Evolutionary conservation across 2,329 filamentous ascomycete species (phyloP).

Genomic region (Esteya vermicola): DNA sequence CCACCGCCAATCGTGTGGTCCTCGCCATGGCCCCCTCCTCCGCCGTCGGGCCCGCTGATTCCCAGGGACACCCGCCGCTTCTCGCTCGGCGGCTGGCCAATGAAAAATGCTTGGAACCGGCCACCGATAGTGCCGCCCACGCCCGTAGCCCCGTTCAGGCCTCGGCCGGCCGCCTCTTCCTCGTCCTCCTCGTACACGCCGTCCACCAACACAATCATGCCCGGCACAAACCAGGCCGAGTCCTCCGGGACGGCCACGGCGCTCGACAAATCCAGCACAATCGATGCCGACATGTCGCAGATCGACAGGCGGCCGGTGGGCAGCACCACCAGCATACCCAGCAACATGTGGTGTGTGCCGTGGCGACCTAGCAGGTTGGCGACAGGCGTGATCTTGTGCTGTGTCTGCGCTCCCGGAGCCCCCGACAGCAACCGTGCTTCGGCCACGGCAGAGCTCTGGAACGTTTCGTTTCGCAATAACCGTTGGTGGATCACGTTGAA

Average conservation of each 20-base stretch:
- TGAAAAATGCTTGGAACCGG: conserved; percentile 76
- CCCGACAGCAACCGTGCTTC: conserved; percentile 36
- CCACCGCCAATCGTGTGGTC: conserved; percentile 58
- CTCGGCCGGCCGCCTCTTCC: conserved; percentile 53
- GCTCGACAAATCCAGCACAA: conserved; percentile 68
- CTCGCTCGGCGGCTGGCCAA: conserved; percentile 86
- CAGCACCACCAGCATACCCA: conserved; percentile 68
- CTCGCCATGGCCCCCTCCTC: too few relatives aligned
- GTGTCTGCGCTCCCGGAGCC: conserved; percentile 37
- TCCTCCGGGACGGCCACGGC: conserved; percentile 72
- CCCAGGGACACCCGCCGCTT: conserved; percentile 68
- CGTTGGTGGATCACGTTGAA: conserved; percentile 90
- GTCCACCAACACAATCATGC: conserved; percentile 91
- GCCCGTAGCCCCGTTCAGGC: conserved; percentile 62
- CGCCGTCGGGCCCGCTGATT: conserved; percentile 44
- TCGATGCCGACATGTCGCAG: conserved; percentile 77
- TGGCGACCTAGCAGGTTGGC: conserved; percentile 62
- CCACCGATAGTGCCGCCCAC: conserved; percentile 88
- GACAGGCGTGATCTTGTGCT: conserved; percentile 82
- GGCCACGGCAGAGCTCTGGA: conserved; percentile 68
- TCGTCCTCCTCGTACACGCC: conserved; percentile 97
- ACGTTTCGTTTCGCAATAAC: conserved; percentile 81
- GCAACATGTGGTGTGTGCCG: conserved; percentile 70
- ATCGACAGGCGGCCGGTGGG: conserved; percentile 73
- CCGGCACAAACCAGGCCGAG: conserved; percentile 83